These are phyloP conservation scores for Prunella vulgaris DNA, from an alignment of 257 asterid genomes.

Conservation along the genomic window DNA sequence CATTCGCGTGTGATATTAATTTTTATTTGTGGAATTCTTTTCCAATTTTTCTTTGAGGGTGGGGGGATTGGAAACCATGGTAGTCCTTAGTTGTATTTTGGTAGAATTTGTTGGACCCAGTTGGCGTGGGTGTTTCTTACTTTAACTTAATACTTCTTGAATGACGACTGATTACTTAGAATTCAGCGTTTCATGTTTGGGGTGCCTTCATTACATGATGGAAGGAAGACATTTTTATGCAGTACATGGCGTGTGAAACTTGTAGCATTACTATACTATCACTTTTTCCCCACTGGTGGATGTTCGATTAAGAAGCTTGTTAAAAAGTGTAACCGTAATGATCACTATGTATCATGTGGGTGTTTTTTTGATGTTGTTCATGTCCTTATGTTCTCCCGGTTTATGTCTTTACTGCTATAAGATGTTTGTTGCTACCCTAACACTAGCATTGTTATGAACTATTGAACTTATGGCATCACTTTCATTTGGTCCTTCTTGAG, in stretches of 20 bases:
- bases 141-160: conserved; percentile 3
- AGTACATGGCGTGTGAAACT: background rate
- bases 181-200: conserved; percentile 11
- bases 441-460: conserved; percentile 7
- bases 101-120: conserved; percentile 18
- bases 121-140: conserved; percentile 28
- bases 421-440: conserved; percentile 15
- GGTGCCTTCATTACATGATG: conserved; percentile 12
- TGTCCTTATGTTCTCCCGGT: conserved; percentile 13
- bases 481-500: background rate
- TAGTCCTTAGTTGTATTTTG: conserved; percentile 14
- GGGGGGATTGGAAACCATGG: conserved; percentile 19
- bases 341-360: background rate
- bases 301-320: conserved; percentile 6
- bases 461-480: conserved; percentile 5
- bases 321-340: background rate
- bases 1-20: background rate
- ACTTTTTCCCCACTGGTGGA: background rate
- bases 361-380: conserved; percentile 4
- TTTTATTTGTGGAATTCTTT: conserved; percentile 6
- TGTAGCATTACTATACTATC: background rate
- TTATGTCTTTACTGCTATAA: background rate
- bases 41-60: background rate
- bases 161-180: conserved; percentile 26
- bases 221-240: background rate